These are phyloP conservation scores for Aegle marmelos DNA, from an alignment of 345 rosid species.

Conservation along the genomic window DNA sequence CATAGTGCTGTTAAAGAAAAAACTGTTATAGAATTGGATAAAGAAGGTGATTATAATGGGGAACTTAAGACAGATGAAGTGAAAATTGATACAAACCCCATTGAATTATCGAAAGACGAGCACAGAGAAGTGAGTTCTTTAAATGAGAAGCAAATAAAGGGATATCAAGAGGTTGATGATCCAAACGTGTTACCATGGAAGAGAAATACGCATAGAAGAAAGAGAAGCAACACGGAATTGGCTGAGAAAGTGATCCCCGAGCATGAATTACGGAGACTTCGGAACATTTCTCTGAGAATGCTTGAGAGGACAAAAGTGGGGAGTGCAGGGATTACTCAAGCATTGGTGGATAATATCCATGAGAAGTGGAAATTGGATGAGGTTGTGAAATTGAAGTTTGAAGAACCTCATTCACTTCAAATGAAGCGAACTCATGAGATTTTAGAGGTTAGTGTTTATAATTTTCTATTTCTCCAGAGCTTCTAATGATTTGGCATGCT, in stretches of 20 bases:
- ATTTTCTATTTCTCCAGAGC: not conserved
- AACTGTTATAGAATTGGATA: conserved; percentile 4
- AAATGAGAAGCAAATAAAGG: conserved; percentile 8
- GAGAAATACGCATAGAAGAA: conserved; percentile 20
- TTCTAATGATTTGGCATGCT: not conserved
- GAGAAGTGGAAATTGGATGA: conserved; percentile 78
- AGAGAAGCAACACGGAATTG: conserved; percentile 43
- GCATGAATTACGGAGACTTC: conserved; percentile 69
- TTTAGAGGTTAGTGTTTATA: conserved; percentile 63
- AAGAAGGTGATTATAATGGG: conserved; percentile 8
- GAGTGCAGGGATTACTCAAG: conserved; percentile 68
- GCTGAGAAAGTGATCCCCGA: conserved; percentile 65
- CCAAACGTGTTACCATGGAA: conserved; percentile 34
- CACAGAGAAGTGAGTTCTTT: conserved; percentile 5
- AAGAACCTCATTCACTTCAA: conserved; percentile 60
- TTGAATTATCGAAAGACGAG: not conserved
- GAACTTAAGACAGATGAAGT: conserved; percentile 1
- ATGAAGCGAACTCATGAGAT: conserved; percentile 82
- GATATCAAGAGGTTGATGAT: conserved; percentile 5
- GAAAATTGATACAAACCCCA: not conserved
- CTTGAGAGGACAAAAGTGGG: conserved; percentile 82
- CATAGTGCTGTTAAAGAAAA: conserved; percentile 4
- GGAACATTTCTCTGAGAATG: conserved; percentile 77
- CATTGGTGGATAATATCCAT: conserved; percentile 65
- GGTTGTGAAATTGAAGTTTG: conserved; percentile 81